Conservation (phyloP, 225 moss, liverwort and hornwort species). For the Anthoceros angustus region DNA sequence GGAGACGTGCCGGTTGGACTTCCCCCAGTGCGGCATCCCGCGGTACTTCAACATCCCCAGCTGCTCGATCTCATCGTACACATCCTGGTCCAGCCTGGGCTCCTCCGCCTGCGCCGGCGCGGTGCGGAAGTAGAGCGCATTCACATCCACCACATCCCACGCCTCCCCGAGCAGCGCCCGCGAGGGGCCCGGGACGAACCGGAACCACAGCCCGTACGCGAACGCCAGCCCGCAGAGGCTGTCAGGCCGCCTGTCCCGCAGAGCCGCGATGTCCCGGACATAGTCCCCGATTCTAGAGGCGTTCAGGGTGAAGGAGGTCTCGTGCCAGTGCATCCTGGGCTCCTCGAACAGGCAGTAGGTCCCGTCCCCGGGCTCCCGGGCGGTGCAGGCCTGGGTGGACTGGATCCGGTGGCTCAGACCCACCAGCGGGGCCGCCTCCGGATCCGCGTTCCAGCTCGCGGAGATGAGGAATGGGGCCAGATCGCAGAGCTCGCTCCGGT, state of each 20-base stretch:
- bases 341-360: background rate
- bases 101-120: slow-evolving; percentile 73
- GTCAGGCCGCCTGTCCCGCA: background rate
- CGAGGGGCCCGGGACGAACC: background rate
- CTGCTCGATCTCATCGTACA: slow-evolving; percentile 33
- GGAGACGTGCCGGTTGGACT: slow-evolving; percentile 17
- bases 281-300: background rate
- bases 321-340: background rate
- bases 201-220: background rate
- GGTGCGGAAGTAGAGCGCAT: slow-evolving; percentile 32
- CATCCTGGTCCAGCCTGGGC: slow-evolving; percentile 20
- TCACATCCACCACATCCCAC: background rate
- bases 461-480: background rate
- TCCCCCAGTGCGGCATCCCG: slow-evolving; percentile 19
- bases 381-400: background rate
- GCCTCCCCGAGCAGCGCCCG: background rate
- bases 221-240: background rate
- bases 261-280: background rate
- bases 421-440: background rate
- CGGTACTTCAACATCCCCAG: slow-evolving; percentile 22
- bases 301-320: background rate
- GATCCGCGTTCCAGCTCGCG: background rate
- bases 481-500: background rate
- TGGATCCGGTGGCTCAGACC: background rate
- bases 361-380: background rate